Evolutionary conservation across 179 eudicot species (phyloP).

Genomic region (Gypsophila paniculata): DNA sequence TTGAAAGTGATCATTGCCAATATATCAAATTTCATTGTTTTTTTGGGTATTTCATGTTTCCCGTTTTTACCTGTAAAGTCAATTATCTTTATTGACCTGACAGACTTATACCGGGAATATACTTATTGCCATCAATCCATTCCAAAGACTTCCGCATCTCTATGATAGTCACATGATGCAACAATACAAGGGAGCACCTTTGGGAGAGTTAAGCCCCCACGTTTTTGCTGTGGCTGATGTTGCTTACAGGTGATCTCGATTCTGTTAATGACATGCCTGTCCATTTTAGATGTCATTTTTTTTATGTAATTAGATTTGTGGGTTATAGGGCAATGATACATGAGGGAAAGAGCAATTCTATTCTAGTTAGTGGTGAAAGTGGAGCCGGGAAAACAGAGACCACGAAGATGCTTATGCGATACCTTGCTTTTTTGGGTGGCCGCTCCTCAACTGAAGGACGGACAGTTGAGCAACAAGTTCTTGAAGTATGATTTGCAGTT

Average conservation of each 20-base stretch:
- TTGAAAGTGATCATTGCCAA: not conserved
- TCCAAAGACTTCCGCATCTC: slow-evolving; percentile 92
- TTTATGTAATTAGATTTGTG: slow-evolving; percentile 17
- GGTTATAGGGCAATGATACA: slow-evolving; percentile 80
- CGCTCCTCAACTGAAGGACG: slow-evolving; percentile 95
- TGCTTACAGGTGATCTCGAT: slow-evolving; percentile 63
- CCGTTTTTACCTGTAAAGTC: slow-evolving; percentile 5
- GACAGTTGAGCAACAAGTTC: slow-evolving; percentile 99
- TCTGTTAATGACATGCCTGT: not conserved
- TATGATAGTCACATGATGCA: slow-evolving; percentile 94
- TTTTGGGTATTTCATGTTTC: slow-evolving; percentile 3
- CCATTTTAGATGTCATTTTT: not conserved
- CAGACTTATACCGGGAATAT: slow-evolving; percentile 98
- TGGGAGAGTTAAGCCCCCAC: slow-evolving; percentile 95
- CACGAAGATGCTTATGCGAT: slow-evolving; percentile 97
- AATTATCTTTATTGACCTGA: slow-evolving; percentile 21
- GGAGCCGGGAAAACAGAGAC: slow-evolving; percentile 99
- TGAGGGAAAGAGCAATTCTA: slow-evolving; percentile 90
- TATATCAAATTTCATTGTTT: no score
- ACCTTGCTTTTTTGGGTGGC: slow-evolving; percentile 95
- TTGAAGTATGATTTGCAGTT: slow-evolving; percentile 61
- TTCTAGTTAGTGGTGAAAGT: slow-evolving; percentile 99
- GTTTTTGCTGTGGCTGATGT: slow-evolving; percentile 99
- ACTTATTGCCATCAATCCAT: slow-evolving; percentile 93
- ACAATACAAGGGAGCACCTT: slow-evolving; percentile 94